phyloP scores from a whole-genome alignment of 2,329 filamentous ascomycete species.

The Ophiostoma fasciatum region DNA sequence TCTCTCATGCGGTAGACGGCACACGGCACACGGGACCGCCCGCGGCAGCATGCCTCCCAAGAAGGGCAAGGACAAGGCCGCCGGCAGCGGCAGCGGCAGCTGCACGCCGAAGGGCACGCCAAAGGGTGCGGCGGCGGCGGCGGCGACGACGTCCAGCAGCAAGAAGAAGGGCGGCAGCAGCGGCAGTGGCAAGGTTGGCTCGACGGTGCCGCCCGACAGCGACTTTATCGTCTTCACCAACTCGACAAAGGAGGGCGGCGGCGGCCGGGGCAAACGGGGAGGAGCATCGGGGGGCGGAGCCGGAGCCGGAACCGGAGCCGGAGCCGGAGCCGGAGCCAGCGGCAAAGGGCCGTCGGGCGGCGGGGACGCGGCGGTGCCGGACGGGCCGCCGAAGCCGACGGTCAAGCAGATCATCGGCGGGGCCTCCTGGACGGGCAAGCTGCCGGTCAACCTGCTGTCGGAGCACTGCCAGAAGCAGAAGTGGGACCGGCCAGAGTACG shows the following conservation, averaged over 20 bases:
- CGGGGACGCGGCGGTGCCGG: not conserved
- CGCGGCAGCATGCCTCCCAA: too few relatives aligned
- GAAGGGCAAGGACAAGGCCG: not conserved
- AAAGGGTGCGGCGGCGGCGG: constrained; percentile 1
- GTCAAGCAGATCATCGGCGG: constrained; percentile 79
- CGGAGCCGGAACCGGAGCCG: not conserved
- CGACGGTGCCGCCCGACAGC: constrained; percentile 26
- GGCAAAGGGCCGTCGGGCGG: too few relatives aligned
- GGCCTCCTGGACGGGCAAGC: constrained; percentile 91
- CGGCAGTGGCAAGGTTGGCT: constrained; percentile 3
- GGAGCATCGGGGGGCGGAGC: constrained; percentile 14
- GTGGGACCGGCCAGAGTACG: constrained; percentile 90
- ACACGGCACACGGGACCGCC: too few relatives aligned
- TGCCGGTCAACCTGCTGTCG: constrained; percentile 82
- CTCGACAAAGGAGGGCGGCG: constrained; percentile 32
- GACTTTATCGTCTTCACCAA: constrained; percentile 43
- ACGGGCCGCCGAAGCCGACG: constrained; percentile 42
- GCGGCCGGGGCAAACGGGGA: not conserved
- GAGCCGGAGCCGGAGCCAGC: not conserved
- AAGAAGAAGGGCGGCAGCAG: not conserved
- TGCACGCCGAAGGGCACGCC: too few relatives aligned
- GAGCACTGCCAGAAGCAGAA: constrained; percentile 94
- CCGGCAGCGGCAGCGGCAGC: not conserved
- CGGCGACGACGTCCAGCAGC: not conserved
- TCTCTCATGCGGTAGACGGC: too few relatives aligned